Conservation (phyloP, 768 basidiomycete genomes). For the Suillus clintonianus region DNA sequence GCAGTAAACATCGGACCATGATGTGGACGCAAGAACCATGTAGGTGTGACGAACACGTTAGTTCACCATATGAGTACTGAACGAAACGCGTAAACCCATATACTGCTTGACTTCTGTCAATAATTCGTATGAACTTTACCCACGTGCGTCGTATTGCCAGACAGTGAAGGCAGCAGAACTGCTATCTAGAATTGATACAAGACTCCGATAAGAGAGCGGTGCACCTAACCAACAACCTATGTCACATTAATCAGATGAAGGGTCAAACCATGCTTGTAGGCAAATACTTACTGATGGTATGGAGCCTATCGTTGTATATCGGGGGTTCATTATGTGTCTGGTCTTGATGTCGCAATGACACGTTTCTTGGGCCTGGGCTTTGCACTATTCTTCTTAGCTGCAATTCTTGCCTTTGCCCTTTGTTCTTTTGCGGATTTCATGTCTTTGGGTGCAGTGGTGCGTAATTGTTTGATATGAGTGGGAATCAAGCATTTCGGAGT, state of each 20-base stretch:
- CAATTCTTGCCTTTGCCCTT: constrained; percentile 50
- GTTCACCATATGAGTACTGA: background rate
- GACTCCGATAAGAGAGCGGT: background rate
- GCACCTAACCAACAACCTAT: background rate
- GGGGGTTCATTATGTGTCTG: background rate
- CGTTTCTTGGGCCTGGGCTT: background rate
- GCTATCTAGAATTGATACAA: background rate
- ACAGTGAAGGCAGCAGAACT: background rate
- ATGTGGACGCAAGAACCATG: too few species aligned
- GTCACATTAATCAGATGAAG: background rate
- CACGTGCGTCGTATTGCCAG: background rate
- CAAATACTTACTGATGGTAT: background rate
- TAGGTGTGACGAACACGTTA: too few species aligned
- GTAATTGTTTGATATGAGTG: constrained; percentile 73
- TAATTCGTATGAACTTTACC: background rate
- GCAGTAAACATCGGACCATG: too few species aligned
- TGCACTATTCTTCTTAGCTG: constrained; percentile 42
- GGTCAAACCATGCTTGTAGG: background rate
- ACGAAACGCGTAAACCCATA: background rate
- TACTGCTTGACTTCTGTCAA: background rate
- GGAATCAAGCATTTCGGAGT: constrained; percentile 46
- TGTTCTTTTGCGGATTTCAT: constrained; percentile 69
- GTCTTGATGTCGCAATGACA: constrained; percentile 7
- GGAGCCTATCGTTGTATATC: background rate
- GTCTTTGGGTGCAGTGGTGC: constrained; percentile 77